Evolutionary conservation across 2,329 filamentous ascomycete species (phyloP).

Genomic region (Fragosphaeria purpurea): DNA sequence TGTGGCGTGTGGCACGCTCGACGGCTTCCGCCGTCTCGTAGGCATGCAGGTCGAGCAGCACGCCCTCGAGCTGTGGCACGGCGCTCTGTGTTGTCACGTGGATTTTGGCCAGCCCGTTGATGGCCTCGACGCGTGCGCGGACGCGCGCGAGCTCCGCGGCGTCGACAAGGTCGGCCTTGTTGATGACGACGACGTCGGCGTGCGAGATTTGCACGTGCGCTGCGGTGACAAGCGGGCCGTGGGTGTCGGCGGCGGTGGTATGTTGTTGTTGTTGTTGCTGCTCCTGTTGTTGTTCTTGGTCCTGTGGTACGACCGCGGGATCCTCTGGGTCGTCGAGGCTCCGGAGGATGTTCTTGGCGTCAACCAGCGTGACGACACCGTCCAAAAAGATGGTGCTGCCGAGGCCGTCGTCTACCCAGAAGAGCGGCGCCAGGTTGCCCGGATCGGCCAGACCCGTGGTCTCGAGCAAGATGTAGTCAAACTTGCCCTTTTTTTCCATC

Average conservation of each 20-base stretch:
- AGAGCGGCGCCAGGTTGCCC: constrained; percentile 87
- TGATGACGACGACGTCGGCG: constrained; percentile 88
- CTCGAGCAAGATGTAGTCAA: constrained; percentile 96
- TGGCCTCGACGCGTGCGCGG: constrained; percentile 61
- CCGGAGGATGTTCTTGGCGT: constrained; percentile 82
- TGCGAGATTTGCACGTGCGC: constrained; percentile 96
- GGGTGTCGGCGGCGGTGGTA: constrained; percentile 34
- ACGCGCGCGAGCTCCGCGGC: constrained; percentile 59
- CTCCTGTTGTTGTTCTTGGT: no score
- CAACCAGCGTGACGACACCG: constrained; percentile 90
- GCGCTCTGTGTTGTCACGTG: constrained; percentile 71
- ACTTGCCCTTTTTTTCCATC: constrained; percentile 86
- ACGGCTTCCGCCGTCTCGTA: constrained; percentile 74
- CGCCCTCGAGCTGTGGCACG: constrained; percentile 73
- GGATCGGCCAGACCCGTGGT: constrained; percentile 93
- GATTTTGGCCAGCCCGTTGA: constrained; percentile 82
- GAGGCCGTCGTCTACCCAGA: constrained; percentile 95
- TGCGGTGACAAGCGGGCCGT: constrained; percentile 69
- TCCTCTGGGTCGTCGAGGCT: constrained; percentile 65
- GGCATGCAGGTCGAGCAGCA: constrained; percentile 81
- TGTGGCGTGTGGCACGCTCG: constrained; percentile 60
- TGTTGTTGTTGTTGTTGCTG: no score
- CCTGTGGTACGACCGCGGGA: constrained; percentile 27
- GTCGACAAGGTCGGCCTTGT: constrained; percentile 81
- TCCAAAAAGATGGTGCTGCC: constrained; percentile 94